A percentile compares a stretch with the other conserved stretches of the same genome.
Evolutionary conservation across 2,329 filamentous ascomycete genomes (phyloP).

Genomic region (Colletotrichum sojae): DNA sequence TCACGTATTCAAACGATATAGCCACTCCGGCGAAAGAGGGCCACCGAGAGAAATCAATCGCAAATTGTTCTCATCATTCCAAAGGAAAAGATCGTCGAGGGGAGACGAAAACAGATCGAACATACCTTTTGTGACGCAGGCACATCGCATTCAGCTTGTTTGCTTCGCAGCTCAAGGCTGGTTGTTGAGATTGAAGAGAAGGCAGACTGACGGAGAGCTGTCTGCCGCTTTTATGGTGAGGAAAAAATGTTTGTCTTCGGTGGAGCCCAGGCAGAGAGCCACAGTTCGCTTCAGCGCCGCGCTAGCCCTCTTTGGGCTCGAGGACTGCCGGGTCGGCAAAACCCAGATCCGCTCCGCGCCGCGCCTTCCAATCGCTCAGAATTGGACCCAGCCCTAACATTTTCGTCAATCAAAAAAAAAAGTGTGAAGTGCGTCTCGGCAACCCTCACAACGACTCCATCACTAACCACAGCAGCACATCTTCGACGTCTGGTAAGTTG

Average conservation of each 20-base stretch:
- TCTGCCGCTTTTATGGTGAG: neutral
- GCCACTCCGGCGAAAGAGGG: constrained; percentile 89
- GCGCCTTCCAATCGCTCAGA: constrained; percentile 5
- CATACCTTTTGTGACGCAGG: constrained; percentile 43
- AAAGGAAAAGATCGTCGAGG: constrained; percentile 40
- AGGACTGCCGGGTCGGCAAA: constrained; percentile 25
- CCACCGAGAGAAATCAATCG: constrained; percentile 93
- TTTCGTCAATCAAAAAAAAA: constrained; percentile 33
- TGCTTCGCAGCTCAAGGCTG: constrained; percentile 13
- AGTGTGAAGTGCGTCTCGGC: constrained; percentile 18
- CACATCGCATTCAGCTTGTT: neutral
- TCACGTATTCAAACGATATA: constrained; percentile 84
- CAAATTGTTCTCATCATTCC: constrained; percentile 97
- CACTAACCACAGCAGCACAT: constrained; percentile 41
- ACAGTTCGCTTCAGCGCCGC: constrained; percentile 4
- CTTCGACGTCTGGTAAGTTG: constrained; percentile 41
- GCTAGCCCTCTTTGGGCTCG: constrained; percentile 4
- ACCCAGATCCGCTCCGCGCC: neutral
- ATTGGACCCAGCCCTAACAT: constrained; percentile 1
- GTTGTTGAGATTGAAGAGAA: neutral
- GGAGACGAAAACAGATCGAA: constrained; percentile 32
- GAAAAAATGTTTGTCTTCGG: constrained; percentile 32
- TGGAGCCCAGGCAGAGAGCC: constrained; percentile 26
- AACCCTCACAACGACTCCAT: constrained; percentile 22
- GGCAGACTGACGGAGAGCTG: neutral